Base-by-base conservation (phyloP, 371 early-diverging fungal species). In the Syncephalastrum racemosum region DNA sequence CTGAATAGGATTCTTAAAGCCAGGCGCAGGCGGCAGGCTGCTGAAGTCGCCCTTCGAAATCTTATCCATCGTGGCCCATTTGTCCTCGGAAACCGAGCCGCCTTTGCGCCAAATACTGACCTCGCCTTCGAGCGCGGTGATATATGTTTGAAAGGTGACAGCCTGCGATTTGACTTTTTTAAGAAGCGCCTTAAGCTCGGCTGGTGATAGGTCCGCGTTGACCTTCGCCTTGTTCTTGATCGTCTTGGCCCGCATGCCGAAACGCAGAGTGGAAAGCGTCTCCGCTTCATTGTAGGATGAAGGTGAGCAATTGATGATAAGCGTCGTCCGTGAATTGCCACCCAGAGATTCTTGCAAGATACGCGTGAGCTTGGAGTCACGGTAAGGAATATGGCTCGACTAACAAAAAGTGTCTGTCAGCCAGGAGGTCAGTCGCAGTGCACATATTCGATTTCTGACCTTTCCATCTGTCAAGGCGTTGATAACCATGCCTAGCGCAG, bases 211-310 rank as follows among this genome's bases (percentile, higher is more conserved):
- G 71, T 96, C 97, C 46, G 91, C 91, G 79, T 99, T 99, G 68
- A 97, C 84, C 79, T 92, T 96, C 71, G 99, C 97, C 81, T 96
- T 96, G 85, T 98, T 97, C 90, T 96, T 97, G 73, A 99, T 97
- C 52, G 90, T 85, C 83, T 99, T 99, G 56, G 99, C 99, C 56
- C 93, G 82, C 81, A 91, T 90, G 70, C 99, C 99, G 76, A 99
- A 99, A 42, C 98, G 86, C 24, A 99, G 80, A 0, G 99, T 99
- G 24, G 91, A 83, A 2, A 98, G 75, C 0, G 98, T 95, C 80
- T 99, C 99, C 7, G 92, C 87, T 63, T 95, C 94, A 77, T 98
- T 99, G 69, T 88, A 97, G 4, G 94, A 92, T 0, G 92, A 91
- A 7, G 98, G 99, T 15, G 96, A 97, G 68, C 94, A 92, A 73